phyloP scores from a whole-genome alignment of 1,284 basidiomycete genomes.

The Pseudozyma flocculosa region DNA sequence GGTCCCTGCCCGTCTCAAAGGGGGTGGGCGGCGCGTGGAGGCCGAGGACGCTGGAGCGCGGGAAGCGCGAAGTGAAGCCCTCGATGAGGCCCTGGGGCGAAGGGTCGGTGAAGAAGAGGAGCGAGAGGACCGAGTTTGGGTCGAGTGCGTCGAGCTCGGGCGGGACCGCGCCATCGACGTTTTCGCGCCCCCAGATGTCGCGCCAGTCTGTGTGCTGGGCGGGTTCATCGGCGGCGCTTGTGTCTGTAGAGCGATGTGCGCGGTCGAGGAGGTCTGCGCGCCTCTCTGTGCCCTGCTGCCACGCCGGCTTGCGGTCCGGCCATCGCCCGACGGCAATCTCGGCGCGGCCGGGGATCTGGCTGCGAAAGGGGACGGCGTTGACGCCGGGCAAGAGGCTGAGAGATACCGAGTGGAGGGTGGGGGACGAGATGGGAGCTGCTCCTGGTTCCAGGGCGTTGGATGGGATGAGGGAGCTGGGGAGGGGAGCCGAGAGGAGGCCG shows the following conservation, averaged over 20 bases:
- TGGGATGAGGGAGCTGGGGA: constrained; percentile 37
- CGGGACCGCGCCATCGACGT: constrained; percentile 37
- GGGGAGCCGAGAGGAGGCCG: constrained; percentile 32
- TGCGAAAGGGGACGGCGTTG: constrained; percentile 39
- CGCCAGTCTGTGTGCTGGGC: constrained; percentile 36
- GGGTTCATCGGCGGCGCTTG: constrained; percentile 8
- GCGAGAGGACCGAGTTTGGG: constrained; percentile 58
- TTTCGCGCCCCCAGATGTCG: constrained; percentile 49
- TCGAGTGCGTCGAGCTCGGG: constrained; percentile 15
- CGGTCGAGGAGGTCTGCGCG: constrained; percentile 37
- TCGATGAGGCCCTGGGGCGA: constrained; percentile 67
- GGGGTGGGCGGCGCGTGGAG: constrained; percentile 76
- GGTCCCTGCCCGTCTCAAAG: constrained; percentile 77
- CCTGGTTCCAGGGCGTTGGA: constrained; percentile 19
- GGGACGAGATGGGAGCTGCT: constrained; percentile 17
- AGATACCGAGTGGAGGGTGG: constrained; percentile 32
- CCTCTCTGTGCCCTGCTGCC: constrained; percentile 31
- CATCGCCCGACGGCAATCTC: constrained; percentile 45
- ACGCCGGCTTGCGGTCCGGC: constrained; percentile 38
- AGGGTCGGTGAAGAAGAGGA: constrained; percentile 69
- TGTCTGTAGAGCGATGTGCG: too few species aligned
- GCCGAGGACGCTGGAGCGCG: constrained; percentile 66
- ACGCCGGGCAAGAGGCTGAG: constrained; percentile 33
- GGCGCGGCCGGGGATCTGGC: constrained; percentile 36
- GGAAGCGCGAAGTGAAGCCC: constrained; percentile 62